Base-by-base conservation (phyloP, 1,139 yeast species). In the Taphrina wiesneri region DNA sequence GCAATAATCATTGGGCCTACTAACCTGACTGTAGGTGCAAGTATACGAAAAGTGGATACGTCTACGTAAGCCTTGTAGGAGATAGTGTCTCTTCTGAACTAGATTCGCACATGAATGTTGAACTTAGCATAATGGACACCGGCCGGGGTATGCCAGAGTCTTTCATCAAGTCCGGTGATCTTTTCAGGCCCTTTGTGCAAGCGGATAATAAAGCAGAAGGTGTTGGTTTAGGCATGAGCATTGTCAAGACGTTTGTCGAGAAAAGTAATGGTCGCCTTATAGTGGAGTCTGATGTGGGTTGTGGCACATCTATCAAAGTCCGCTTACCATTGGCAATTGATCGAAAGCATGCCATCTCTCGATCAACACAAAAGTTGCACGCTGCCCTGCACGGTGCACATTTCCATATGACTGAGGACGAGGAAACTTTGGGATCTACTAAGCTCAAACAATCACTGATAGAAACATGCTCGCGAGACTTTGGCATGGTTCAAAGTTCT, bases 141-240 rank as follows among this genome's bases (percentile, higher is more conserved):
- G 96, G 96, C 75, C 88, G 88, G 71, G 96, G 96, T 72, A 90
- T 90, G 70, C 89, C 86, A 74, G 86, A 84, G 74, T 96, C 89
- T 73, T 89, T 89, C 74, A 80, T 90, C 53, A 96, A 90, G 56
- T 39, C 19, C n/a, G 59, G 59, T 6, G 81, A 89, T 47, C 25
- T 90, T 73, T 90, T 90, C 73, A 96, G 89, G 73, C 90, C 93
- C 3, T 90, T 90, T 79, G 87, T 96, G 73, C 96, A 90, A 76
- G 96, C 96, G 2, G 96, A 90, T 78, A 96, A 96, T 60, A 88
- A 96, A 1, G 89, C 96, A 0, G 90, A 96, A 0, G 64, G 64
- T 15, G 56, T 36, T 21, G 64, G 64, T 2, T 51, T 60, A 9
- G 64, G 64, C 15, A 39, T 60, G 56, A 36, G 51, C 19, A 60